Conservation (phyloP, 2,329 filamentous ascomycete species). For the Hymenoscyphus repandus region DNA sequence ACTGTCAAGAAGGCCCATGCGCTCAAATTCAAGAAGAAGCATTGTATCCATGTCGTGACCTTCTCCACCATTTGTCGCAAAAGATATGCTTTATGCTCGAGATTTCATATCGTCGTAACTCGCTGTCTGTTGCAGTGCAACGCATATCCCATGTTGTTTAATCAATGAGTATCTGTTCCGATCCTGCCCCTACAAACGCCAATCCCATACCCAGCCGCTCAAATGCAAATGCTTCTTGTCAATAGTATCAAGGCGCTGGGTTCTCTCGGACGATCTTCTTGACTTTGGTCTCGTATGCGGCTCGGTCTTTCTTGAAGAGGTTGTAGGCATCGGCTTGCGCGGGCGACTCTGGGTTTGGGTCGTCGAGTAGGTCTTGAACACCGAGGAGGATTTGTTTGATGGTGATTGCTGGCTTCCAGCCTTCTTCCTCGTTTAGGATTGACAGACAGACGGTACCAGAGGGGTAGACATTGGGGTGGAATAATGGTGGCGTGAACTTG, state of each 20-base stretch:
- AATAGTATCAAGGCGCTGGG: slow-evolving; percentile 56
- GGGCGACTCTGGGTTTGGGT: slow-evolving; percentile 94
- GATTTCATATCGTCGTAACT: slow-evolving; percentile 4
- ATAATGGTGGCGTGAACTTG: slow-evolving; percentile 93
- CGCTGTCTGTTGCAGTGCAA: not conserved
- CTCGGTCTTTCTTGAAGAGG: slow-evolving; percentile 83
- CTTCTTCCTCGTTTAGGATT: slow-evolving; percentile 96
- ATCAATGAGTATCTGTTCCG: slow-evolving; percentile 8
- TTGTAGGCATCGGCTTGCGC: slow-evolving; percentile 98
- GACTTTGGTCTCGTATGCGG: slow-evolving; percentile 84
- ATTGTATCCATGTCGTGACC: not conserved
- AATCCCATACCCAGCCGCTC: slow-evolving; percentile 13
- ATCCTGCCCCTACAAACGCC: slow-evolving; percentile 19
- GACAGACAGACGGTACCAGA: slow-evolving; percentile 96
- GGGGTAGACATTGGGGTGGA: slow-evolving; percentile 98
- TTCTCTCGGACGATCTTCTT: slow-evolving; percentile 85
- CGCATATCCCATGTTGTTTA: not conserved
- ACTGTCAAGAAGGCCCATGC: not conserved
- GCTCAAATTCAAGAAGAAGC: not conserved
- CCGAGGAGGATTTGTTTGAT: slow-evolving; percentile 96
- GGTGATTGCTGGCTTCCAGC: slow-evolving; percentile 97
- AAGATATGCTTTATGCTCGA: not conserved
- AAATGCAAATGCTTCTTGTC: slow-evolving; percentile 7
- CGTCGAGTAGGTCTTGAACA: slow-evolving; percentile 91
- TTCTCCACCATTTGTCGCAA: too few species aligned